These are phyloP conservation scores for Aspergillus sp. DNA, from an alignment of 2,329 filamentous ascomycete genomes.

Conservation along the genomic window DNA sequence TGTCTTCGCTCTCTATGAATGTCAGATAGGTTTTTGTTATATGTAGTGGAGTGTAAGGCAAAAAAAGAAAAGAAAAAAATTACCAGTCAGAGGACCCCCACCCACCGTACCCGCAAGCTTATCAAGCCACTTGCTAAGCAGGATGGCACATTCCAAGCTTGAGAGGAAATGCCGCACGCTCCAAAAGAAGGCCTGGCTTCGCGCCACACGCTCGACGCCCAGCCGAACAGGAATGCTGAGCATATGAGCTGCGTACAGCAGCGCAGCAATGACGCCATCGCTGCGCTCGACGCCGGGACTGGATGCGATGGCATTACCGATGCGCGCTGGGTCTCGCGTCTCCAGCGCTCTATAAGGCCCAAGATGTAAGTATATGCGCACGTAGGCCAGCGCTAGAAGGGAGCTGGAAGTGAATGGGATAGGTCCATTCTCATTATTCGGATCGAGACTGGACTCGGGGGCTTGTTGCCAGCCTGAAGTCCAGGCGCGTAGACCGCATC, in stretches of 20 bases:
- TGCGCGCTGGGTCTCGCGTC: constrained; percentile 61
- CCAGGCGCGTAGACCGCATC: constrained; percentile 36
- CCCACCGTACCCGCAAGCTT: constrained; percentile 26
- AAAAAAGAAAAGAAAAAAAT: no score
- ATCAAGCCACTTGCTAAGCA: constrained; percentile 49
- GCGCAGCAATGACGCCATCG: constrained; percentile 60
- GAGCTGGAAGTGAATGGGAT: constrained; percentile 36
- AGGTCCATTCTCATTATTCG: constrained; percentile 33
- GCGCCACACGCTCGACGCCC: constrained; percentile 37
- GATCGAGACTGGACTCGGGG: constrained; percentile 35
- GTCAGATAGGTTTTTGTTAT: no score
- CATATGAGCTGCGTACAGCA: constrained; percentile 68
- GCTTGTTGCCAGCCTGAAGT: constrained; percentile 38
- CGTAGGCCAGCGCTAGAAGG: constrained; percentile 32
- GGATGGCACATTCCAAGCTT: constrained; percentile 38
- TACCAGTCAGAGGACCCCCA: background rate
- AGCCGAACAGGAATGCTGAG: constrained; percentile 55
- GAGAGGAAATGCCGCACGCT: constrained; percentile 37
- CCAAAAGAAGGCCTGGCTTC: constrained; percentile 40
- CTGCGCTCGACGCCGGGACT: constrained; percentile 61
- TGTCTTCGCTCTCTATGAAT: background rate
- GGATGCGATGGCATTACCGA: constrained; percentile 61
- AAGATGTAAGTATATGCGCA: constrained; percentile 47
- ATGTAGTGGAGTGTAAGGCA: no score
- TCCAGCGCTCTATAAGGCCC: constrained; percentile 63